phyloP scores from a whole-genome alignment of 2,329 filamentous ascomycete species.

The Alternaria sp. region DNA sequence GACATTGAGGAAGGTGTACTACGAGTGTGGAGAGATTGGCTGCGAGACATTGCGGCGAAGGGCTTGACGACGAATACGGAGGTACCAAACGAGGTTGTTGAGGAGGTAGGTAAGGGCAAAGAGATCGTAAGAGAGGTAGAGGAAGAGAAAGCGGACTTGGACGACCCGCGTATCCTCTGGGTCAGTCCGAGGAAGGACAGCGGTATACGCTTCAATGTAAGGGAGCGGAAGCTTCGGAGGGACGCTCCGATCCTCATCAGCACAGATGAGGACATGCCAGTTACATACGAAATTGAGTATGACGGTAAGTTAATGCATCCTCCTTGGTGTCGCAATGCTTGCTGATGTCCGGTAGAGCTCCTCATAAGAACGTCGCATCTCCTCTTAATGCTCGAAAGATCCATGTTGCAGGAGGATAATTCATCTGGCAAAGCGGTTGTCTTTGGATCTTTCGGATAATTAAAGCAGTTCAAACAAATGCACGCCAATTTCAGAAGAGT shows the following conservation, averaged over 20 bases:
- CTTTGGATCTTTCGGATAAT: slow-evolving; percentile 59
- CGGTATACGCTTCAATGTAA: slow-evolving; percentile 72
- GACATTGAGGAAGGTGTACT: slow-evolving; percentile 72
- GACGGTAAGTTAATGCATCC: slow-evolving; percentile 62
- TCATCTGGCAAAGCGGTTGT: slow-evolving; percentile 71
- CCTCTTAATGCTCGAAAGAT: slow-evolving; percentile 65
- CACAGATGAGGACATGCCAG: slow-evolving; percentile 68
- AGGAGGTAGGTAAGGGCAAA: slow-evolving; percentile 32
- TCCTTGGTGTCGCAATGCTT: background rate
- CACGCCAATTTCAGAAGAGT: background rate
- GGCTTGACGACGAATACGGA: slow-evolving; percentile 17
- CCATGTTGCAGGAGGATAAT: slow-evolving; percentile 64
- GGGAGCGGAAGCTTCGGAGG: slow-evolving; percentile 55
- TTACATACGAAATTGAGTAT: slow-evolving; percentile 74
- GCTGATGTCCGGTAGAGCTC: slow-evolving; percentile 28
- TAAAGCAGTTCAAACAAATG: background rate
- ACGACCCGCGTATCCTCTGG: slow-evolving; percentile 65
- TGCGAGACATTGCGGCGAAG: slow-evolving; percentile 55
- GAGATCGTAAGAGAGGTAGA: slow-evolving; percentile 16
- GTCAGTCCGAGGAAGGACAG: slow-evolving; percentile 67
- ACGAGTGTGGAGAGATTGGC: slow-evolving; percentile 75
- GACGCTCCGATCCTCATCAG: slow-evolving; percentile 62
- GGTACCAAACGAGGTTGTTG: slow-evolving; percentile 26
- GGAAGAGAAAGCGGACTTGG: slow-evolving; percentile 11
- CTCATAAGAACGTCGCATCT: slow-evolving; percentile 42